Percentiles rank a stretch among this genome's conserved stretches.
Conservation (phyloP, 2,329 filamentous ascomycete genomes). For the Ceratocystis eucalypticola region DNA sequence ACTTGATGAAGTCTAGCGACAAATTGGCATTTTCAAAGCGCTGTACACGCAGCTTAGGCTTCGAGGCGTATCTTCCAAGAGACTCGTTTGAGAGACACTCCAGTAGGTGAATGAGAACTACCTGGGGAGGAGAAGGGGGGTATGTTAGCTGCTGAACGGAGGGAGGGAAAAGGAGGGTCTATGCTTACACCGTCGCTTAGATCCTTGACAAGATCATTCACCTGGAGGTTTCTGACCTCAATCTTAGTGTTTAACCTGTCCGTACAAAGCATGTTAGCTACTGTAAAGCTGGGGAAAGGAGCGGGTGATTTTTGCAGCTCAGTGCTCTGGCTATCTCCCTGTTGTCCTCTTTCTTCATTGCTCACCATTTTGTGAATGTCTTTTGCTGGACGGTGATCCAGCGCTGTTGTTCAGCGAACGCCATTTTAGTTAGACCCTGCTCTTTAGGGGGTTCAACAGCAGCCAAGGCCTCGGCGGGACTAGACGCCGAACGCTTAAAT, state of each 20-base stretch:
- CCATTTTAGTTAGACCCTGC: slow-evolving; percentile 44
- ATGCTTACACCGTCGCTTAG: slow-evolving; percentile 79
- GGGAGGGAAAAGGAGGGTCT: not conserved
- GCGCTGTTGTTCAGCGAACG: slow-evolving; percentile 49
- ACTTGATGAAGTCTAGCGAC: slow-evolving; percentile 84
- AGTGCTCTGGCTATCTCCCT: not conserved
- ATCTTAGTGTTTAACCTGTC: slow-evolving; percentile 90
- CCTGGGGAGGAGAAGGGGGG: slow-evolving; percentile 35
- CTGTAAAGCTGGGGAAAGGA: too few relatives aligned
- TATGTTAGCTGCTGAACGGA: not conserved
- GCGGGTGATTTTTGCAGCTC: not conserved
- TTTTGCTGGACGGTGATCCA: slow-evolving; percentile 85
- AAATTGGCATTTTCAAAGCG: slow-evolving; percentile 97
- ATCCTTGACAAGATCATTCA: slow-evolving; percentile 78
- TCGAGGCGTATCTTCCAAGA: slow-evolving; percentile 89
- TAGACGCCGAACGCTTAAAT: slow-evolving; percentile 28
- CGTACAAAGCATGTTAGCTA: not conserved
- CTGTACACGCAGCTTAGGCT: slow-evolving; percentile 91
- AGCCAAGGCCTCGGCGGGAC: slow-evolving; percentile 32
- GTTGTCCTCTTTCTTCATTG: not conserved
- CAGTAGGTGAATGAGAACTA: slow-evolving; percentile 89
- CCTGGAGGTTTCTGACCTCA: slow-evolving; percentile 59
- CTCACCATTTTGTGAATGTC: slow-evolving; percentile 89
- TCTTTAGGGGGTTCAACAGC: slow-evolving; percentile 37
- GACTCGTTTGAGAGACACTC: slow-evolving; percentile 92